Conservation (phyloP, 1,284 basidiomycete species). For the Irpex sp. region DNA sequence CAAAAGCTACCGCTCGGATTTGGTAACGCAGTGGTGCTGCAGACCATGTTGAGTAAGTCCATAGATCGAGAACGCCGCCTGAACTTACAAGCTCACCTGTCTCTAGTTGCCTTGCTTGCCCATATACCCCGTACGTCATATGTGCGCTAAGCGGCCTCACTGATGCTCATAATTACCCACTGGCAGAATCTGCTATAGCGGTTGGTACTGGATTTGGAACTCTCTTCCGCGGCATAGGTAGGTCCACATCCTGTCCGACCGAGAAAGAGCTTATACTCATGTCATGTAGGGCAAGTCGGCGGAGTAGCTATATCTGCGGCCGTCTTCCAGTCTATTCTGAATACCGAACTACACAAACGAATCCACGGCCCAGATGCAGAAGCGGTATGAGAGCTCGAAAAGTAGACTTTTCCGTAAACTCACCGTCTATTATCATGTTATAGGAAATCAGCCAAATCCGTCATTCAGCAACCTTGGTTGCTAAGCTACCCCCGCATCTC, state of each 20-base stretch:
- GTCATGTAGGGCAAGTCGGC: conserved; percentile 65
- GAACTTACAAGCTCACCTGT: not conserved
- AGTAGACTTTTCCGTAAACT: no score
- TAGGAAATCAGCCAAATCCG: conserved; percentile 68
- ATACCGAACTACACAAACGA: conserved; percentile 54
- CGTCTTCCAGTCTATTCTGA: conserved; percentile 71
- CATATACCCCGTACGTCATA: conserved; percentile 56
- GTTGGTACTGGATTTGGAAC: conserved; percentile 82
- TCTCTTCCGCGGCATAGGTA: conserved; percentile 72
- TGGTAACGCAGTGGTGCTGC: conserved; percentile 77
- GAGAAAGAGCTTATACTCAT: not conserved
- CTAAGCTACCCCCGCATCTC: conserved; percentile 50
- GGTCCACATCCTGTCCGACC: conserved; percentile 12
- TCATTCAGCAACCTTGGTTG: conserved; percentile 66
- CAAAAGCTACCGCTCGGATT: conserved; percentile 68
- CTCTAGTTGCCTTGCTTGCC: conserved; percentile 67
- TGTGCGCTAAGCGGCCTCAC: not conserved
- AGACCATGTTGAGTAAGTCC: conserved; percentile 66
- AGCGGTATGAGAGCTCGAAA: conserved; percentile 35
- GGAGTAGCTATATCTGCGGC: conserved; percentile 82
- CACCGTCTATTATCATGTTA: not conserved
- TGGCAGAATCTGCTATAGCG: conserved; percentile 58
- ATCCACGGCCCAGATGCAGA: conserved; percentile 61
- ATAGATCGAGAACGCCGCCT: not conserved
- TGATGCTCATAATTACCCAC: not conserved